Base-by-base conservation (phyloP, 306 rosid genomes). In the Cicer bijugum region DNA sequence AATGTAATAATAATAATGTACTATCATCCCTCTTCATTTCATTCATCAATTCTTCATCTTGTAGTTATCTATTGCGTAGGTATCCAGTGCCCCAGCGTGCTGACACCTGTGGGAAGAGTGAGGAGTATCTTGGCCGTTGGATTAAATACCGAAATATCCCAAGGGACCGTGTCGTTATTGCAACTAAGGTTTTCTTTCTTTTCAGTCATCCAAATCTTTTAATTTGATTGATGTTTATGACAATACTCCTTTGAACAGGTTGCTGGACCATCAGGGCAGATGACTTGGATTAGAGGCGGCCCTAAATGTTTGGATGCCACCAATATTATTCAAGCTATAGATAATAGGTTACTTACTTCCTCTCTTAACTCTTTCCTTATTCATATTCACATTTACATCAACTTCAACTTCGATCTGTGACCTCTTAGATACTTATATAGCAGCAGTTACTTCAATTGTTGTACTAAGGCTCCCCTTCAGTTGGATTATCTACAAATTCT, bases 281-380 rank as follows among this genome's bases (percentile, higher is more conserved):
- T 93, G 98, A 78, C 93, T 78, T 93, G 97, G 98, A 88, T 93
- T 71, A 83, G 98, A 84, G 97, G 80, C 55, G 98, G 98, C 14
- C 98, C 97, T 4, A 64, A 53, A 77, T 85, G 85, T 85, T 79
- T 93, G 85, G 89, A 93, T 77, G 85, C 89, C 55, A 9, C 63
- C 64, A 91, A 93, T 82, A 85, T 91, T 55, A 82, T 74, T 7
- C 82, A 85, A 61, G 98, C 98, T 57, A 85, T 93, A 52, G 94
- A 93, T 68, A 72, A 77, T 62, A 93, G 98, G 97, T 93, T 64
- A 55, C 6, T 50, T 28, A 28, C 35, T 28, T 28, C 0, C 35
- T 28, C 35, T 28, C 35, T 28, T 28, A 28, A 28, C 37, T 67
- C 52, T 33, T 64, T 42, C 50, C 69, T 40, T 40, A 9, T 63